phyloP scores from a whole-genome alignment of 139 green algal species.

The Chlorella vulgaris region DNA sequence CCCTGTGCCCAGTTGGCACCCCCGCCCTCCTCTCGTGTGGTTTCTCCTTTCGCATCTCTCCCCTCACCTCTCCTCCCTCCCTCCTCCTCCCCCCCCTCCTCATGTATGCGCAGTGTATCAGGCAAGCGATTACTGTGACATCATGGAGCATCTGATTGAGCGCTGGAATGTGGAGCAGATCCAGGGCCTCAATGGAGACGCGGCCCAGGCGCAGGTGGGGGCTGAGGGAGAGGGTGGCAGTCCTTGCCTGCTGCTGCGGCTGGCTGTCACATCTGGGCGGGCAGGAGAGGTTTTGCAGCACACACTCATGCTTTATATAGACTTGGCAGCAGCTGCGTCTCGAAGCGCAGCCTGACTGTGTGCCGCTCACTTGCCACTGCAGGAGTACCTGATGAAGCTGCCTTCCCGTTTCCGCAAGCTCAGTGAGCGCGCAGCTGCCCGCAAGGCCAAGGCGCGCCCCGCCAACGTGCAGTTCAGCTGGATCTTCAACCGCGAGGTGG shows the following conservation, averaged over 20 bases:
- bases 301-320: too few species aligned
- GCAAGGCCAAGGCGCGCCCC: conserved; percentile 68
- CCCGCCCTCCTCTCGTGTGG: too few species aligned
- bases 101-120: conserved; percentile 64
- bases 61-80: not conserved
- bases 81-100: too few species aligned
- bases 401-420: conserved; percentile 89
- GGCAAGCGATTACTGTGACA: conserved; percentile 92
- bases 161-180: conserved; percentile 77
- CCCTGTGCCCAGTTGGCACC: too few species aligned
- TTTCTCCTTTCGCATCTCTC: too few species aligned
- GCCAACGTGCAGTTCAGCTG: conserved; percentile 78
- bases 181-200: conserved; percentile 68
- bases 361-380: too few species aligned
- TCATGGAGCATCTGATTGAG: conserved; percentile 88
- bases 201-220: conserved; percentile 54
- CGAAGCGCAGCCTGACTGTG: not conserved
- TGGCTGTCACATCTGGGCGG: too few species aligned
- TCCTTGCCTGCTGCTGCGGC: too few species aligned
- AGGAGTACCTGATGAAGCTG: conserved; percentile 34
- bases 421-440: conserved; percentile 69
- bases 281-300: too few species aligned
- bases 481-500: conserved; percentile 88
- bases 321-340: not conserved
- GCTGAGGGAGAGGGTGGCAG: not conserved